Evolutionary conservation across 768 basidiomycete genomes (phyloP).

Genomic region (Austroboletus festivus): DNA sequence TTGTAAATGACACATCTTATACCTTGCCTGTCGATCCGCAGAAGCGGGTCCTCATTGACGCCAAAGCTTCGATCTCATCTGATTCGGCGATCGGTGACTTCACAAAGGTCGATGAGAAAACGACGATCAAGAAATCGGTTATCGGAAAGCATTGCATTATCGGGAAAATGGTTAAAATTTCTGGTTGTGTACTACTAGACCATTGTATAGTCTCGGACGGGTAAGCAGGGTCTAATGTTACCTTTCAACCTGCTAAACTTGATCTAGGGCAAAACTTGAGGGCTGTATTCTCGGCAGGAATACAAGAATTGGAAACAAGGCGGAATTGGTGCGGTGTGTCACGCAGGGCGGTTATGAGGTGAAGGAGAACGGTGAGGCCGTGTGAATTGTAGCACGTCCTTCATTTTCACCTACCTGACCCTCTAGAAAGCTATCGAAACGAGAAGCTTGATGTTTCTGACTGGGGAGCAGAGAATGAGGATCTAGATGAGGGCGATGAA

Average conservation of each 20-base stretch:
- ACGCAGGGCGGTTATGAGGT: slow-evolving; percentile 81
- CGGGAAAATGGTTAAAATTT: slow-evolving; percentile 80
- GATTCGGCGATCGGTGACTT: slow-evolving; percentile 83
- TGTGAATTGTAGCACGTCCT: background rate
- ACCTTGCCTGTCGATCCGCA: slow-evolving; percentile 57
- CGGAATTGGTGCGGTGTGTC: slow-evolving; percentile 63
- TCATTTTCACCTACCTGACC: background rate
- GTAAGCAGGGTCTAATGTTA: slow-evolving; percentile 35
- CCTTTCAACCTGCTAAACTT: slow-evolving; percentile 3
- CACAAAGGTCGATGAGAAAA: slow-evolving; percentile 76
- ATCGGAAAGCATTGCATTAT: slow-evolving; percentile 83
- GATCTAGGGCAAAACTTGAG: slow-evolving; percentile 66
- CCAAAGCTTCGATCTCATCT: slow-evolving; percentile 76
- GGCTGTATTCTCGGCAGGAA: slow-evolving; percentile 73
- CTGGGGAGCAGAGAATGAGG: slow-evolving; percentile 43
- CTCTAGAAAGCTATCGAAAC: slow-evolving; percentile 50
- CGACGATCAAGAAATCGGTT: slow-evolving; percentile 75
- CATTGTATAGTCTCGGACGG: slow-evolving; percentile 88
- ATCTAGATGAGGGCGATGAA: slow-evolving; percentile 23
- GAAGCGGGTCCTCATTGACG: slow-evolving; percentile 67
- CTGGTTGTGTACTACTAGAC: slow-evolving; percentile 80
- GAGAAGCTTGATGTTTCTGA: slow-evolving; percentile 57
- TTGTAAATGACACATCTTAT: slow-evolving; percentile 51
- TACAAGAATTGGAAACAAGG: slow-evolving; percentile 68
- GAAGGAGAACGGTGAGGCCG: slow-evolving; percentile 49